These are phyloP conservation scores for Echium plantagineum DNA, from an alignment of 257 asterid species.

Conservation along the genomic window DNA sequence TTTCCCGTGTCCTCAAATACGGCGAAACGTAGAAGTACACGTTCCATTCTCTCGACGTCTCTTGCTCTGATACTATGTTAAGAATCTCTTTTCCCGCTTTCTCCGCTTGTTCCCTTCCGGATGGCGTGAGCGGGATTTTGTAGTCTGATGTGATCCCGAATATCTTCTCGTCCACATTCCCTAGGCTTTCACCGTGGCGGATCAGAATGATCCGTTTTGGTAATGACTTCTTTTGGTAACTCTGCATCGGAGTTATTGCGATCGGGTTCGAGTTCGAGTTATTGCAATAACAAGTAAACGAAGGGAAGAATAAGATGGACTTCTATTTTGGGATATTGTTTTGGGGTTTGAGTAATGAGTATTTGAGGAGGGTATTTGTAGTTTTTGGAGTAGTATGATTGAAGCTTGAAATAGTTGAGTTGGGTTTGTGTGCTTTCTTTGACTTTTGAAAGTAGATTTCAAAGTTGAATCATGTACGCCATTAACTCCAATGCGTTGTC, in stretches of 20 bases:
- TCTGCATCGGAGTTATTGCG: too few relatives aligned
- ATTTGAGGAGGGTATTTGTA: too few relatives aligned
- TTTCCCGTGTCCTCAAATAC: constrained; percentile 22
- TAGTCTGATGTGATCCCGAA: constrained; percentile 26
- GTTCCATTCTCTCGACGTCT: constrained; percentile 13
- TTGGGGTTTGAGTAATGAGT: not conserved
- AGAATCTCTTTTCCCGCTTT: constrained; percentile 11
- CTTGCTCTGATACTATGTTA: constrained; percentile 19
- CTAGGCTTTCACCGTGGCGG: constrained; percentile 40
- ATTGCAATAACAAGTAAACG: too few relatives aligned
- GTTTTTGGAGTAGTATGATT: too few relatives aligned
- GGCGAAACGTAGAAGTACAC: constrained; percentile 37
- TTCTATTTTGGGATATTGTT: not conserved
- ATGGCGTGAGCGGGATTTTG: constrained; percentile 31
- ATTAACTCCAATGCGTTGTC: too few relatives aligned
- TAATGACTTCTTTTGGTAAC: constrained; percentile 5
- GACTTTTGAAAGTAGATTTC: too few relatives aligned
- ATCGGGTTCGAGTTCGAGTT: too few relatives aligned
- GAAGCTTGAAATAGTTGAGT: too few relatives aligned
- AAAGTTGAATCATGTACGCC: too few relatives aligned
- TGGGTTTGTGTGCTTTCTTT: too few relatives aligned
- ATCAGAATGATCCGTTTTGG: constrained; percentile 42
- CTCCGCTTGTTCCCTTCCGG: constrained; percentile 26
- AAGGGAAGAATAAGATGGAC: not conserved
- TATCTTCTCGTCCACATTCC: constrained; percentile 21